phyloP scores from a whole-genome alignment of 306 rosid genomes.

The Oxytropis ochrocephala region DNA sequence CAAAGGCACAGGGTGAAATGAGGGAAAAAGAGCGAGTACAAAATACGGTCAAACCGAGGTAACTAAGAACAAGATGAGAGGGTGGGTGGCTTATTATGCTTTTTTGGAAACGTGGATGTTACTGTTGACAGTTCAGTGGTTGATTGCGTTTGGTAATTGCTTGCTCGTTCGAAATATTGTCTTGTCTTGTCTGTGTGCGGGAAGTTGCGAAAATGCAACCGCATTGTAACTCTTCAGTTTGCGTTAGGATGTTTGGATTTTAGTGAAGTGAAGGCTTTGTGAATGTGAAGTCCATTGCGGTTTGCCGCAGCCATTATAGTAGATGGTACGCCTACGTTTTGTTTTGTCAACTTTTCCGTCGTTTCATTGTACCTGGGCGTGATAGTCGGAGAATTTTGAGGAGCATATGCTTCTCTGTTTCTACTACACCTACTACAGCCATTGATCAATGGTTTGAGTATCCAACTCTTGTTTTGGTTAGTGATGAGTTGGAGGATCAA shows the following conservation, averaged over 20 bases:
- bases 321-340: background rate
- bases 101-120: conserved; percentile 5
- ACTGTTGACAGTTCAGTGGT: conserved; percentile 1
- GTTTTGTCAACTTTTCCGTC: background rate
- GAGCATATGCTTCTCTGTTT: conserved; percentile 25
- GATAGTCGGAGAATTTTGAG: conserved; percentile 6
- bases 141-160: conserved; percentile 21
- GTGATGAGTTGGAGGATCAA: too few species aligned
- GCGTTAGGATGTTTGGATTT: background rate
- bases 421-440: too few species aligned
- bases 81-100: conserved; percentile 14
- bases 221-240: background rate
- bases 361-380: background rate
- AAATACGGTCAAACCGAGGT: conserved; percentile 40
- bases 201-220: background rate
- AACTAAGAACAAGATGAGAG: background rate
- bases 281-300: background rate
- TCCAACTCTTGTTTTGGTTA: too few species aligned
- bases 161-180: background rate
- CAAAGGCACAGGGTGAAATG: background rate
- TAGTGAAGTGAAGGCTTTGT: background rate
- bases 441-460: too few species aligned
- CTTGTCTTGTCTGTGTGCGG: background rate
- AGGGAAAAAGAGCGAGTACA: background rate
- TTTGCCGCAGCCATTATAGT: conserved; percentile 7